Conservation (phyloP, 306 rosid species). For the Abrus pulchellus region DNA sequence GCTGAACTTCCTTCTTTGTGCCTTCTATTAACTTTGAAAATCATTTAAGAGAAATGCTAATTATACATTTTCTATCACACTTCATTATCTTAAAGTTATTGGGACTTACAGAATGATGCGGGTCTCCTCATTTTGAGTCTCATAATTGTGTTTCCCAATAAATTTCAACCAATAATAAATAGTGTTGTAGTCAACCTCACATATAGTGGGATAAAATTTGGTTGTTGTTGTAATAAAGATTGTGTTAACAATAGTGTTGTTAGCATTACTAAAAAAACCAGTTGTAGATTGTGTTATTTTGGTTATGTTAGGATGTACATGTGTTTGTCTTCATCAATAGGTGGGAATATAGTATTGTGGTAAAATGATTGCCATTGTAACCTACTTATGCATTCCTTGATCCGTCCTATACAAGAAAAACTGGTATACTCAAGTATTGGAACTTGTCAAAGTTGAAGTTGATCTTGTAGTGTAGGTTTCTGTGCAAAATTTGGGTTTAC, state of each 20-base stretch:
- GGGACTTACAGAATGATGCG: background rate
- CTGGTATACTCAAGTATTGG: background rate
- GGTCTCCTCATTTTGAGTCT: background rate
- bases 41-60: background rate
- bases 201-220: no score
- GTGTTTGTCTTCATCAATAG: background rate
- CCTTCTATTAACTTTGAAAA: slow-evolving; percentile 12
- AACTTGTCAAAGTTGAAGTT: slow-evolving; percentile 20
- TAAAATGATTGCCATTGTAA: background rate
- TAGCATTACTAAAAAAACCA: background rate
- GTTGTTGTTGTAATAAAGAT: no score
- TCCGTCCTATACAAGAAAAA: background rate
- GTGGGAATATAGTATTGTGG: slow-evolving; percentile 17
- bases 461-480: background rate
- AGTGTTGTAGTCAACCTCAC: background rate
- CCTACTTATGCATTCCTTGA: background rate
- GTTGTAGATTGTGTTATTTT: slow-evolving; percentile 22
- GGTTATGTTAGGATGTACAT: background rate
- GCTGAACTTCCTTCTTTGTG: background rate
- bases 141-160: background rate
- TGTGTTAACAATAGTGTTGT: no score
- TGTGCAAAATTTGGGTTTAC: slow-evolving; percentile 22
- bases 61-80: background rate
- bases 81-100: background rate
- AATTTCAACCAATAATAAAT: background rate